Evolutionary conservation across 345 rosid species (phyloP).

Genomic region (Pugionium cornutum): DNA sequence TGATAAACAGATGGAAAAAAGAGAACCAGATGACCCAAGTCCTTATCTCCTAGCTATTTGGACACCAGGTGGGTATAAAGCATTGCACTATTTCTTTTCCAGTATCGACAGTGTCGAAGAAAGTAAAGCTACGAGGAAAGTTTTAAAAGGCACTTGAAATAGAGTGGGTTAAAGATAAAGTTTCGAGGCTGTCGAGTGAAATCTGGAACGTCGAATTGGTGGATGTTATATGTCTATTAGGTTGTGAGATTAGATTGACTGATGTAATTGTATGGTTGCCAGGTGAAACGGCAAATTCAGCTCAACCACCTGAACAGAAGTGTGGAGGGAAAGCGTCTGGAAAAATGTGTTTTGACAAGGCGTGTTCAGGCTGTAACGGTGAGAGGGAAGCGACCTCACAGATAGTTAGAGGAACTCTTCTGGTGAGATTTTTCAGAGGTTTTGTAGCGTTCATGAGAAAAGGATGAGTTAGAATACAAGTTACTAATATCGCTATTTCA

Average conservation of each 20-base stretch:
- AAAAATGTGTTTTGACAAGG: constrained; percentile 59
- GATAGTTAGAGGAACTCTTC: constrained; percentile 78
- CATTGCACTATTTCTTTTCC: constrained; percentile 4
- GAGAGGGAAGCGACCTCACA: constrained; percentile 69
- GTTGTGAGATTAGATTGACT: background rate
- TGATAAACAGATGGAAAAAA: constrained; percentile 66
- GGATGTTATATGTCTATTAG: no score
- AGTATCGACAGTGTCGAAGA: constrained; percentile 6
- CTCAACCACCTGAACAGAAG: constrained; percentile 54
- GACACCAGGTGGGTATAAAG: constrained; percentile 74
- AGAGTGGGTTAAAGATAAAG: constrained; percentile 9
- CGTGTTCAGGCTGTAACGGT: constrained; percentile 76
- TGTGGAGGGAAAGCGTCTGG: constrained; percentile 56
- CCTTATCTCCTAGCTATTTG: constrained; percentile 95
- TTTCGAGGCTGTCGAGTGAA: constrained; percentile 10
- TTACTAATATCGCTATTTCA: constrained; percentile 25
- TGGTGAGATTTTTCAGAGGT: constrained; percentile 56
- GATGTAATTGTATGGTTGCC: constrained; percentile 26
- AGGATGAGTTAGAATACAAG: constrained; percentile 7
- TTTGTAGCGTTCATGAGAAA: constrained; percentile 17
- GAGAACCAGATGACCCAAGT: constrained; percentile 88
- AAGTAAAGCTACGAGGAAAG: constrained; percentile 16
- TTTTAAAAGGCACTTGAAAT: constrained; percentile 10
- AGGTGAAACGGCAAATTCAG: constrained; percentile 90
- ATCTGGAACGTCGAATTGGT: background rate